Evolutionary conservation across 345 rosid species (phyloP), one percentile per base, ranked within the genome.

Genomic region (Citrus maxima): DNA sequence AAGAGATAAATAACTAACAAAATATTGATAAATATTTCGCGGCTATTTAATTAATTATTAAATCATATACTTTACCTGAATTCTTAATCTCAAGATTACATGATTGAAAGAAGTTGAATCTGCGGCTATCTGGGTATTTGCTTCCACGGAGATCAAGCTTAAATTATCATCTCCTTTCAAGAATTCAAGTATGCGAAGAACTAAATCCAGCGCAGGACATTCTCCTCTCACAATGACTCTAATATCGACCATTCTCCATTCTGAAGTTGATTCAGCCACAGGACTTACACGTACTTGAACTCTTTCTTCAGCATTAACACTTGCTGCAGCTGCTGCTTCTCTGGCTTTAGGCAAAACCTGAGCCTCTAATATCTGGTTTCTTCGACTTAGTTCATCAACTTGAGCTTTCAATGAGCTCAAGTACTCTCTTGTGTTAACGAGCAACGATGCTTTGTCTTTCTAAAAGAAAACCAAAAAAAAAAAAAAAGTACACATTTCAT

Each of bases 401-500:
- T 91, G 93, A 7, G 76, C 80, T 76, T 79, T 88, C 84, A 95
- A 77, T 27, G 81, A 80, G 18, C 75, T 79, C 76, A 93, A 66
- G 77, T 87, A 77, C 40, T 93, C 96, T 81, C 89, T 88, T 34
- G 96, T 86, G 55, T 74, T 80, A 6, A 75, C 37, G 2, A 95
- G 94, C 71, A 95, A 79, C 6, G 98, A 88, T 21, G 92, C 93
- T 77, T 89, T 95, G 85, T 93, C 97, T 81, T 83, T 93, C 98
- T 92, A 14, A 34, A 72, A 62, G 24, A 6, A 19, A 21, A 66
- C 56, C 5, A 1, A 1, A 46, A 12, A 46, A 46, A 46, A 42
- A 42, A 40, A 10, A 42, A 46, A 46, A 0, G 51, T 46, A 3
- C 51, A 13, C 16, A 46, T 46, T 46, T 46, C 51, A 46, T 46